Evolutionary conservation across 257 asterid genomes (phyloP).

Genomic region (Solanum lignicaule): DNA sequence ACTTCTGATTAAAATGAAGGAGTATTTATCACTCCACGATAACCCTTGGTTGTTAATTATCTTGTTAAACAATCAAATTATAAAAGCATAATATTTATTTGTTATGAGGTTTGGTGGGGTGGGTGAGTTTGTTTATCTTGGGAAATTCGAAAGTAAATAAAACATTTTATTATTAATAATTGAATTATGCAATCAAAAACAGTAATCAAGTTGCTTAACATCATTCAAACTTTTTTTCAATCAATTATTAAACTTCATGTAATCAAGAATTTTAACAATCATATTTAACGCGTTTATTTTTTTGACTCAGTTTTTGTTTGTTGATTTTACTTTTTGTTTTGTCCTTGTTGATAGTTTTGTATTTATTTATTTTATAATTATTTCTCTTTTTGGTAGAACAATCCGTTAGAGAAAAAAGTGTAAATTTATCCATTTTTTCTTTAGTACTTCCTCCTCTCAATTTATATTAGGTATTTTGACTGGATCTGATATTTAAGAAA

Average conservation of each 20-base stretch:
- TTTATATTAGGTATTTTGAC: not conserved
- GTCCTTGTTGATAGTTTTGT: not conserved
- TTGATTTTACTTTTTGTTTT: not conserved
- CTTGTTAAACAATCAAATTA: not conserved
- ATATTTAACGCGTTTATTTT: not conserved
- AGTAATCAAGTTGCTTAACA: not conserved
- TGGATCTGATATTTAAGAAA: not conserved
- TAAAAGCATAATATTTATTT: not conserved
- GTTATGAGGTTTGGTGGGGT: not conserved
- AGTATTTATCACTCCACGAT: no score
- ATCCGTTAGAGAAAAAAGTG: not conserved
- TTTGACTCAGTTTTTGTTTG: not conserved
- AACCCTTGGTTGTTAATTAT: not conserved
- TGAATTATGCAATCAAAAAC: not conserved
- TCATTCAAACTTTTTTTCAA: not conserved
- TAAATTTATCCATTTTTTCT: not conserved
- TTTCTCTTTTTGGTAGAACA: not conserved
- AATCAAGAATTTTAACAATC: not conserved
- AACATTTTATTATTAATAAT: not conserved
- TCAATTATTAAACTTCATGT: not conserved
- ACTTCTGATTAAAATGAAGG: rapidly evolving
- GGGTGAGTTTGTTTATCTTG: not conserved
- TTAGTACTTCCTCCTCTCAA: not conserved
- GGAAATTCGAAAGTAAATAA: not conserved
- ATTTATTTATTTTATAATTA: not conserved